Conservation (phyloP, 495 filamentous ascomycete species). For the Tuber calosporum region DNA sequence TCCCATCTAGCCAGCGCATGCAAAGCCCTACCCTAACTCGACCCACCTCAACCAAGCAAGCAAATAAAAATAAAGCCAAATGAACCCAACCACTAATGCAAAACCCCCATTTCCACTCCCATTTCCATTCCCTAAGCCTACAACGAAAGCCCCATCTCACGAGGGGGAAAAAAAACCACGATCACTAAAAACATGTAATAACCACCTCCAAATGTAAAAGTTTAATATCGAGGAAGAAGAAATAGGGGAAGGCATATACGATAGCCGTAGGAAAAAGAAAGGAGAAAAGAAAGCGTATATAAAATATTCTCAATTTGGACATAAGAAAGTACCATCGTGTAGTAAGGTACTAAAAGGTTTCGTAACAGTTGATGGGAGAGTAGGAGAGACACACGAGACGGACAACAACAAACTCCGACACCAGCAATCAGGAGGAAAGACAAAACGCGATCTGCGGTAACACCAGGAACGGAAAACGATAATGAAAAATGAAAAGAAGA, state of each 20-base stretch:
- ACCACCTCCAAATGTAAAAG: not conserved
- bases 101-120: not conserved
- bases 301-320: constrained; percentile 5
- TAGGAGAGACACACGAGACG: not conserved
- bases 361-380: not conserved
- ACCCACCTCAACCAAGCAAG: not conserved
- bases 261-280: constrained; percentile 10
- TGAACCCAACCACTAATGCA: constrained; percentile 5
- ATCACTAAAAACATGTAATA: constrained; percentile 1
- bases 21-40: not conserved
- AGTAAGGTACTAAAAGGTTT: not conserved
- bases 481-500: not conserved
- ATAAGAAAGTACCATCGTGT: constrained; percentile 2
- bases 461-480: not conserved
- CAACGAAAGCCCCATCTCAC: not conserved
- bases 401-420: not conserved
- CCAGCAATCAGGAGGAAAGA: not conserved
- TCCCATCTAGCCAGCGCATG: not conserved
- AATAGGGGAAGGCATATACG: constrained; percentile 13
- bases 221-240: constrained; percentile 3
- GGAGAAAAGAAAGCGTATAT: constrained; percentile 11
- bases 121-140: not conserved
- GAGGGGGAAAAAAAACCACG: not conserved
- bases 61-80: not conserved
- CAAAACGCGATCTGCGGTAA: not conserved